Conservation (phyloP, 2,329 filamentous ascomycete species). For the Mycosphaerelloides madeirae region DNA sequence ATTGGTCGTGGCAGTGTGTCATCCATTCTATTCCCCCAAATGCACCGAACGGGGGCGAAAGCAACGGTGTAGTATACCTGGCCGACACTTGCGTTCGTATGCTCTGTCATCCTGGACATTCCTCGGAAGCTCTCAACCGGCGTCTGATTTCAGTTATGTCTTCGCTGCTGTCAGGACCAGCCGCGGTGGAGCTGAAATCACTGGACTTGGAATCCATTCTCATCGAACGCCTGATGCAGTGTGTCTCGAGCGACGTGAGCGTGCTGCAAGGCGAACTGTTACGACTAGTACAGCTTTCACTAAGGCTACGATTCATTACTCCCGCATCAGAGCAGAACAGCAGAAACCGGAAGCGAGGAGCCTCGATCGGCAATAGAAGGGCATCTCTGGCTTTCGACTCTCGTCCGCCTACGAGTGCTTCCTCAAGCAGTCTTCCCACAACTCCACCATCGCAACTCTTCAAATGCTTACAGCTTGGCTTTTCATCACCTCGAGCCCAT, state of each 20-base stretch:
- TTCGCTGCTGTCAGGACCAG: slow-evolving; percentile 19
- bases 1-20: slow-evolving; percentile 26
- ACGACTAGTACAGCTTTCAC: slow-evolving; percentile 68
- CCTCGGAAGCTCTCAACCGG: slow-evolving; percentile 12
- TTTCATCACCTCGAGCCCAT: slow-evolving; percentile 69
- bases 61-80: slow-evolving; percentile 19
- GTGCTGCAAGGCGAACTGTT: slow-evolving; percentile 54
- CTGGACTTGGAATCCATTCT: slow-evolving; percentile 25
- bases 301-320: slow-evolving; percentile 53
- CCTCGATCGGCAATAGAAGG: slow-evolving; percentile 4
- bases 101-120: slow-evolving; percentile 16
- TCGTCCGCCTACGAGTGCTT: slow-evolving; percentile 5
- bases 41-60: slow-evolving; percentile 1
- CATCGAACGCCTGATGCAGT: slow-evolving; percentile 20
- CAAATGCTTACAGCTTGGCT: slow-evolving; percentile 76
- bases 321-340: neutral
- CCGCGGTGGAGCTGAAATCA: slow-evolving; percentile 13
- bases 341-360: slow-evolving; percentile 5
- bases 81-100: slow-evolving; percentile 19
- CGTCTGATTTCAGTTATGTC: slow-evolving; percentile 19
- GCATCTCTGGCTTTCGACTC: slow-evolving; percentile 2
- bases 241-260: slow-evolving; percentile 18
- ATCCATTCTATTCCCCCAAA: slow-evolving; percentile 3
- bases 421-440: slow-evolving; percentile 22
- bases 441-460: slow-evolving; percentile 66